Base-by-base conservation (phyloP, 2,329 filamentous ascomycete genomes). In the Macroventuria anomochaeta region DNA sequence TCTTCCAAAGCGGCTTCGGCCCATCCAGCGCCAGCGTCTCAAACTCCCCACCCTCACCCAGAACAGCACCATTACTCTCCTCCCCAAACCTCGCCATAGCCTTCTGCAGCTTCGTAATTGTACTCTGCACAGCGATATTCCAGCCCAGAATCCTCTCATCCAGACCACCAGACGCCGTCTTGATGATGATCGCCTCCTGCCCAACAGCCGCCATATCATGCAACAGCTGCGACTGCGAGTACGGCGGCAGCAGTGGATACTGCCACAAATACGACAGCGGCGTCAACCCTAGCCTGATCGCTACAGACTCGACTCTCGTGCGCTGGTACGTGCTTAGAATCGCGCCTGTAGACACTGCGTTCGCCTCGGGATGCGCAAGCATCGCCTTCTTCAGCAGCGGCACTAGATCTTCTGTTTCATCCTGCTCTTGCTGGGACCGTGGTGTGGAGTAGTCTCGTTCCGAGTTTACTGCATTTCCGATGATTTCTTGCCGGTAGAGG, bases 301-400 rank as follows among this genome's bases (percentile, higher is more conserved):
- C 93, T 10, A 97, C 88, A 53, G 90, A 93, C 77, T 99, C 95
- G 42, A 99, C 89, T n/a, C 95, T 83, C 1, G 93, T 97, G 51
- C 95, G 88, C 77, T 99, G 95, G 76, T 99, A 99, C 3, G 92
- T 96, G 8, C 91, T 96, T 31, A 97, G 78, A 57, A 99, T 96
- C 17, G 95, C 95, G 47, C 95, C 95, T 0, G 93, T 91, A 63
- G 88, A 93, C 42, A 99, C 79, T 26, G 93, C 95, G 71, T 96
- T 93, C 44, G 90, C 89, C 52, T 88, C 83, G 0, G 93, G 93
- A 70, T 96, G 90, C 2, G 79, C 81, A 8, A 75, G 69, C 69
- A 87, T 83, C 54, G 96, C 83, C 42, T 80, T 81, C 15, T 73
- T 75, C n/a, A 99, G 81, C 17, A 99, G 82, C 8, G 87, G 85